Evolutionary conservation across 768 basidiomycete species (phyloP).

Genomic region (Exidia glandulosa): DNA sequence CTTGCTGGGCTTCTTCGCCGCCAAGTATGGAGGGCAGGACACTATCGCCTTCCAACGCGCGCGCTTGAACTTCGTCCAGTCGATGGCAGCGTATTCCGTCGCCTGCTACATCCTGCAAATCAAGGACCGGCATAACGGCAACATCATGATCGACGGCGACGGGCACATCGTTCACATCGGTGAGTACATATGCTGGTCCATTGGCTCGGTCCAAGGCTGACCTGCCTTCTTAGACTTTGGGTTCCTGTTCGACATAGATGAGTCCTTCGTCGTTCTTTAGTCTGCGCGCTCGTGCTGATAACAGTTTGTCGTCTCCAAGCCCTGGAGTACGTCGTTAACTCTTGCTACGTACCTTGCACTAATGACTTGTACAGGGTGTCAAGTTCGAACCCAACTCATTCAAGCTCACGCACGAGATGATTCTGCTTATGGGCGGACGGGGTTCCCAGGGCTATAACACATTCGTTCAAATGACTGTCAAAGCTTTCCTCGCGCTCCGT

Average conservation of each 20-base stretch:
- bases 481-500: conserved; percentile 94
- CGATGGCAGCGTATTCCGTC: conserved; percentile 98
- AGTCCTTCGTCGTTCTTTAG: conserved; percentile 30
- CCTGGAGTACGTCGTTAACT: conserved; percentile 46
- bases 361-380: conserved; percentile 52
- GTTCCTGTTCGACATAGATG: conserved; percentile 96
- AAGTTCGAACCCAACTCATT: conserved; percentile 98
- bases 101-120: conserved; percentile 97
- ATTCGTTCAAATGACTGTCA: conserved; percentile 88
- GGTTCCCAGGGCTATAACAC: conserved; percentile 89
- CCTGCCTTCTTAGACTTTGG: conserved; percentile 64
- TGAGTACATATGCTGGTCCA: conserved; percentile 27
- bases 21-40: conserved; percentile 86
- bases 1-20: conserved; percentile 83
- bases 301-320: conserved; percentile 29
- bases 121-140: conserved; percentile 98
- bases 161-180: conserved; percentile 96
- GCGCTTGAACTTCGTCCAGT: conserved; percentile 91
- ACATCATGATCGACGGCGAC: conserved; percentile 98
- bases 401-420: conserved; percentile 99
- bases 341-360: neutral
- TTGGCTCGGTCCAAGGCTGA: neutral
- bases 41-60: conserved; percentile 86
- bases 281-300: conserved; percentile 13
- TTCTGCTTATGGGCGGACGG: conserved; percentile 91